These are phyloP conservation scores for Hapsidospora chrysogenum DNA, from an alignment of 495 filamentous ascomycete genomes.

Conservation along the genomic window DNA sequence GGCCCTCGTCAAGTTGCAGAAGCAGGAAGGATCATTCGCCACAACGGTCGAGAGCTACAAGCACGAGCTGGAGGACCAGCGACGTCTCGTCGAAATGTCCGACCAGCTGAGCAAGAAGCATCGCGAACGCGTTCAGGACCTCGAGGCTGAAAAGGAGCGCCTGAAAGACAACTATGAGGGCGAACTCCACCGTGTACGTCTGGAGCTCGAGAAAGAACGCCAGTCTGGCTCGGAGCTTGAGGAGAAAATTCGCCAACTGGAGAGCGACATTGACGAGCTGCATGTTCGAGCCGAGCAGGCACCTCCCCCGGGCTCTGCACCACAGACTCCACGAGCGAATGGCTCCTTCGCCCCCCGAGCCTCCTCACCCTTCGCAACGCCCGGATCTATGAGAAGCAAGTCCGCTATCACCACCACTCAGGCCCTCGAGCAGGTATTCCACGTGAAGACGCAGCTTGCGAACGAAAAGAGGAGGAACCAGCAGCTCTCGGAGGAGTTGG, in stretches of 20 bases:
- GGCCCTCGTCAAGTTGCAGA: conserved; percentile 59
- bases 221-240: conserved; percentile 45
- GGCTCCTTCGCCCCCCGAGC: conserved; percentile 27
- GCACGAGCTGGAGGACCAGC: conserved; percentile 63
- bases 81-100: conserved; percentile 70
- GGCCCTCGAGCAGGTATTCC: conserved; percentile 34
- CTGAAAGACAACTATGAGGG: conserved; percentile 66
- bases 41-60: conserved; percentile 65
- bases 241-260: conserved; percentile 52
- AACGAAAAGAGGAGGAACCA: conserved; percentile 53
- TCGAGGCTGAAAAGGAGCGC: conserved; percentile 59
- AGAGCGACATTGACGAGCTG: conserved; percentile 51
- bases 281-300: conserved; percentile 21
- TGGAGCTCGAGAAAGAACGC: conserved; percentile 63
- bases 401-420: conserved; percentile 28
- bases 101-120: conserved; percentile 68
- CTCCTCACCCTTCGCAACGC: conserved; percentile 34
- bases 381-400: conserved; percentile 30
- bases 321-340: conserved; percentile 43
- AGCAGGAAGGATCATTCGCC: conserved; percentile 66
- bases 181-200: conserved; percentile 59
- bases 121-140: conserved; percentile 63
- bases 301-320: conserved; percentile 20
- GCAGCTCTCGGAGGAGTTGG: conserved; percentile 53
- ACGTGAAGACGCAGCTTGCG: conserved; percentile 33